These are phyloP conservation scores for Calonectria pteridis DNA, from an alignment of 2,329 filamentous ascomycete genomes.

Conservation along the genomic window DNA sequence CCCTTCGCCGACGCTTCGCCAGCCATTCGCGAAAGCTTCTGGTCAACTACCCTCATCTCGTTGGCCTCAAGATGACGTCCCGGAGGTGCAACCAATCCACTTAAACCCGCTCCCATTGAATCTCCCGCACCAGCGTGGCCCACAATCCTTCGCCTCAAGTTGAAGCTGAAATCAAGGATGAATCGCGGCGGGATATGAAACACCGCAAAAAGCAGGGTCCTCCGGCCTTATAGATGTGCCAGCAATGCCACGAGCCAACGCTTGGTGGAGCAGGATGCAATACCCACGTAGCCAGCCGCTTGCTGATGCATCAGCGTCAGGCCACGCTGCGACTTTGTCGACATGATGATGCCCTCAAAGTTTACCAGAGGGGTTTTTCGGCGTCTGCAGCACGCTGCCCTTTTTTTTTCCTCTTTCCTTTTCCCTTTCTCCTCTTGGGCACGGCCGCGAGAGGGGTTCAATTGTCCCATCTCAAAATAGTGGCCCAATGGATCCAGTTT, in stretches of 20 bases:
- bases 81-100: slow-evolving; percentile 7
- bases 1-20: slow-evolving; percentile 4
- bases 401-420: neutral
- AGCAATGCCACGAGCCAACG: slow-evolving; percentile 41
- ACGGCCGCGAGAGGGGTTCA: slow-evolving; percentile 16
- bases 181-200: slow-evolving; percentile 30
- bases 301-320: slow-evolving; percentile 42
- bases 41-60: slow-evolving; percentile 11
- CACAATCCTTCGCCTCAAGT: slow-evolving; percentile 39
- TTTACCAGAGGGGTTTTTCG: slow-evolving; percentile 25
- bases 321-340: slow-evolving; percentile 36
- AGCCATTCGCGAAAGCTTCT: slow-evolving; percentile 14
- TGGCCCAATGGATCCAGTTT: slow-evolving; percentile 22
- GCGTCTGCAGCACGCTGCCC: slow-evolving; percentile 27
- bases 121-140: slow-evolving; percentile 34
- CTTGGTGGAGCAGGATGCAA: slow-evolving; percentile 37
- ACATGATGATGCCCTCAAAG: slow-evolving; percentile 26
- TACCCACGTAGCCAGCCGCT: slow-evolving; percentile 34
- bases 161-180: slow-evolving; percentile 39
- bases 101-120: slow-evolving; percentile 22
- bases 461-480: neutral
- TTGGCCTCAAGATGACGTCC: slow-evolving; percentile 25
- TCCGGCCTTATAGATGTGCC: slow-evolving; percentile 10
- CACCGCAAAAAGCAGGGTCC: slow-evolving; percentile 27
- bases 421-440: neutral